Conservation (phyloP, 345 rosid genomes). For the Barbarea vulgaris region DNA sequence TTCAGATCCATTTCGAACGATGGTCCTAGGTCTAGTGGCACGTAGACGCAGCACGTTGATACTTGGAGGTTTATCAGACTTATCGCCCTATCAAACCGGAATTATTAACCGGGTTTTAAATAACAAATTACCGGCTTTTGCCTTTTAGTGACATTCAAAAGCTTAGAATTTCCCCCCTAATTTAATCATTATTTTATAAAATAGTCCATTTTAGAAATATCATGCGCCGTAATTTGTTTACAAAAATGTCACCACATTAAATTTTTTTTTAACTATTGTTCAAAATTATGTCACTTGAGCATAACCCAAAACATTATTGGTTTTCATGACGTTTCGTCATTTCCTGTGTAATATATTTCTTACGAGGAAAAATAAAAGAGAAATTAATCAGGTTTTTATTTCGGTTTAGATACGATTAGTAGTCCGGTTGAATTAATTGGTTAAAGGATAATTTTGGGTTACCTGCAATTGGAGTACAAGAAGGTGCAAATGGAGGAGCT, state of each 20-base stretch:
- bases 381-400: neutral
- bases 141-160: neutral
- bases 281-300: neutral
- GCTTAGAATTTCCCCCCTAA: neutral
- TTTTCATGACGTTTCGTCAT: neutral
- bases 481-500: constrained; percentile 82
- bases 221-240: neutral
- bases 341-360: neutral
- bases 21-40: constrained; percentile 87
- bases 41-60: constrained; percentile 89
- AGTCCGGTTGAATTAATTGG: constrained; percentile 19
- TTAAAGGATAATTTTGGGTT: neutral
- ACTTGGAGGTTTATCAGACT: constrained; percentile 66
- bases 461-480: constrained; percentile 61
- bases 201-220: neutral
- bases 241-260: neutral
- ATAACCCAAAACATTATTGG: neutral
- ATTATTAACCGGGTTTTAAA: constrained; percentile 28
- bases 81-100: constrained; percentile 52
- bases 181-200: neutral
- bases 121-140: neutral
- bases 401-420: neutral
- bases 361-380: neutral
- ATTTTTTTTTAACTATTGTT: neutral
- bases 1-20: constrained; percentile 73